Percentiles rank a stretch among this genome's conserved stretches.
These are phyloP conservation scores for Neofusicoccum umdonicola DNA, from an alignment of 2,329 filamentous ascomycete species.

Conservation along the genomic window DNA sequence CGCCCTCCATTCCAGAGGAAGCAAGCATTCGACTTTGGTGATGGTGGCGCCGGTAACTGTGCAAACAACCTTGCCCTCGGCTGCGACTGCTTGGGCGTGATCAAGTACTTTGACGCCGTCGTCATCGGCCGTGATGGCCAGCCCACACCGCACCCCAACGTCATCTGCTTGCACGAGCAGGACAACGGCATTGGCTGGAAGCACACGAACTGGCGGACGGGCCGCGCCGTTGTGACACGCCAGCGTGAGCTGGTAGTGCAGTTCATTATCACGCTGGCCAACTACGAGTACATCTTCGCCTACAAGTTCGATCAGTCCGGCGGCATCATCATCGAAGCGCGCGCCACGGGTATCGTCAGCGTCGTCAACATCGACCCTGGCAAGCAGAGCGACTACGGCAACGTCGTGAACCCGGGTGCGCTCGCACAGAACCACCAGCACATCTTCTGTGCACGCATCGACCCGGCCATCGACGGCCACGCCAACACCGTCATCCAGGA, in stretches of 20 bases:
- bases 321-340: constrained; percentile 59
- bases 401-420: constrained; percentile 62
- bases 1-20: constrained; percentile 66
- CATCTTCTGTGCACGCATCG: constrained; percentile 64
- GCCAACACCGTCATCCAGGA: constrained; percentile 55
- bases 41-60: constrained; percentile 64
- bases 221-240: constrained; percentile 60
- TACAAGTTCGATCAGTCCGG: constrained; percentile 65
- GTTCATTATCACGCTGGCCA: constrained; percentile 66
- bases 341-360: constrained; percentile 66
- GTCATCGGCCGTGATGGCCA: constrained; percentile 55
- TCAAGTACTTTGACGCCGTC: constrained; percentile 63
- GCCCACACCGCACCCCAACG: constrained; percentile 56
- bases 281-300: constrained; percentile 69
- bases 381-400: constrained; percentile 56
- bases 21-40: constrained; percentile 70
- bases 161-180: constrained; percentile 67
- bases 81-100: constrained; percentile 67
- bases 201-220: constrained; percentile 67
- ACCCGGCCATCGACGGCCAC: constrained; percentile 61
- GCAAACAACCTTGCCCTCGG: constrained; percentile 67
- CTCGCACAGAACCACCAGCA: constrained; percentile 71
- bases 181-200: constrained; percentile 70
- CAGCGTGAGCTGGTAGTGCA: constrained; percentile 64
- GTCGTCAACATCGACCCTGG: constrained; percentile 60